These are phyloP conservation scores for Ettlia oleoabundans DNA, from an alignment of 139 green algal genomes.

Conservation along the genomic window DNA sequence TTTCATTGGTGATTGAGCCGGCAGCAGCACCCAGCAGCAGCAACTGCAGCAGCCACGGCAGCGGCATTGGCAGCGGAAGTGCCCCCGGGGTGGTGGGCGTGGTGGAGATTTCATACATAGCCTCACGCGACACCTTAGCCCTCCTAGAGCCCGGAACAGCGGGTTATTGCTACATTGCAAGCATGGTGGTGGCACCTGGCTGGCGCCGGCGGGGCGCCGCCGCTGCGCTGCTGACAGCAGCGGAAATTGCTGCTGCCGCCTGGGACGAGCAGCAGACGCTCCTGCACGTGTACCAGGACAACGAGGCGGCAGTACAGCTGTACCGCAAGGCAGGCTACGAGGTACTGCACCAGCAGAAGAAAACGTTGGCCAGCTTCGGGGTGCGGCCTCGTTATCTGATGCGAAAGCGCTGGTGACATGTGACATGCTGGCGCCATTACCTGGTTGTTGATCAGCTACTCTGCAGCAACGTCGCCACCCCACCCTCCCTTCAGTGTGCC, in stretches of 20 bases:
- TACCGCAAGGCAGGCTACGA: constrained; percentile 48
- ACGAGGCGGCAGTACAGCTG: constrained; percentile 46
- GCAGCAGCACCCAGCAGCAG: not conserved
- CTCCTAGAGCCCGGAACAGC: constrained; percentile 14
- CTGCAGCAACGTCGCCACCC: too few relatives aligned
- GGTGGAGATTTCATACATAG: constrained; percentile 53
- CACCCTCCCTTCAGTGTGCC: too few relatives aligned
- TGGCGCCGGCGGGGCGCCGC: constrained; percentile 41
- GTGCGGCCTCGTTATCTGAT: constrained; percentile 47
- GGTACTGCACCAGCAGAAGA: constrained; percentile 34
- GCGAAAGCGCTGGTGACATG: constrained; percentile 40
- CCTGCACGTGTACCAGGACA: constrained; percentile 58
- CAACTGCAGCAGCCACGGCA: constrained; percentile 1
- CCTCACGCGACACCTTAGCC: constrained; percentile 24
- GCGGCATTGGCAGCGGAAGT: not conserved
- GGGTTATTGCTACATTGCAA: constrained; percentile 49
- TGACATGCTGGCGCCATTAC: too few relatives aligned
- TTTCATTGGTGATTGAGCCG: constrained; percentile 34
- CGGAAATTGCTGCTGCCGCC: constrained; percentile 40
- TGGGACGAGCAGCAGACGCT: constrained; percentile 46
- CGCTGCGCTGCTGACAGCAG: constrained; percentile 36
- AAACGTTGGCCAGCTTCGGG: constrained; percentile 30
- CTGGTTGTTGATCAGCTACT: too few relatives aligned
- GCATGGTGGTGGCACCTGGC: constrained; percentile 48
- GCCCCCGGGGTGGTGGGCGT: constrained; percentile 36